phyloP scores from a whole-genome alignment of 176 grass and related monocot species.

The Rhynchospora tenuis region DNA sequence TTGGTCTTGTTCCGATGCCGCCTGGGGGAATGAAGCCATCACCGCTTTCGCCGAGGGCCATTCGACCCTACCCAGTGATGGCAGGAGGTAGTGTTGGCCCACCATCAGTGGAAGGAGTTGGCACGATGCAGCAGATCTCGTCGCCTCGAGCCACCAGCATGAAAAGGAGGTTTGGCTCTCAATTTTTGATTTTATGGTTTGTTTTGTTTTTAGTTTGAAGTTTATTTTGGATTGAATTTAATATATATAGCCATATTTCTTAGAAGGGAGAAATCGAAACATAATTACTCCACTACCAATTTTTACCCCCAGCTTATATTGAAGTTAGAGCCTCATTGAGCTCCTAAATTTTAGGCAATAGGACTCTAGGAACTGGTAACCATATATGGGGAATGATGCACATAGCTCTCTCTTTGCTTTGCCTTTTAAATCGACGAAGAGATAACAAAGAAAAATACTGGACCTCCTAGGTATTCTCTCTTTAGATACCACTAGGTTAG shows the following conservation, averaged over 20 bases:
- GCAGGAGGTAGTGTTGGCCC: slow-evolving; percentile 1
- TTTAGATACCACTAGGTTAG: background rate
- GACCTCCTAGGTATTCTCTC: background rate
- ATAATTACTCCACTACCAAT: slow-evolving; percentile 1
- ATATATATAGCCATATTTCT: background rate
- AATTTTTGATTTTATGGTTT: background rate
- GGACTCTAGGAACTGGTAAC: slow-evolving; percentile 5
- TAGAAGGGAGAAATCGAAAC: background rate
- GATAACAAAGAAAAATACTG: background rate
- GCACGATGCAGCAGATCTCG: slow-evolving; percentile 48
- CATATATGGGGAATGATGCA: slow-evolving; percentile 10
- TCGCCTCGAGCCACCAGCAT: slow-evolving; percentile 38
- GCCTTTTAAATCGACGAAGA: slow-evolving; percentile 15
- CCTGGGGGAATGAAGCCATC: slow-evolving; percentile 10
- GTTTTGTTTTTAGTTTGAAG: background rate
- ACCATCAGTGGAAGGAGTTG: slow-evolving; percentile 27
- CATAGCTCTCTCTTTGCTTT: slow-evolving; percentile 28
- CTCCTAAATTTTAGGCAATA: slow-evolving; percentile 23
- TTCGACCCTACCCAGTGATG: slow-evolving; percentile 36
- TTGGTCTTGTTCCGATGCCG: slow-evolving; percentile 18
- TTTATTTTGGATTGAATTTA: background rate
- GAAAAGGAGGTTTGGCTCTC: slow-evolving; percentile 61
- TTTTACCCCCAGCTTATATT: background rate
- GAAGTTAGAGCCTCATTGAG: slow-evolving; percentile 30
- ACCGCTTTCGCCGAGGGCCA: slow-evolving; percentile 37